Evolutionary conservation across 768 basidiomycete species (phyloP).

Genomic region (Trametes gibbosa): DNA sequence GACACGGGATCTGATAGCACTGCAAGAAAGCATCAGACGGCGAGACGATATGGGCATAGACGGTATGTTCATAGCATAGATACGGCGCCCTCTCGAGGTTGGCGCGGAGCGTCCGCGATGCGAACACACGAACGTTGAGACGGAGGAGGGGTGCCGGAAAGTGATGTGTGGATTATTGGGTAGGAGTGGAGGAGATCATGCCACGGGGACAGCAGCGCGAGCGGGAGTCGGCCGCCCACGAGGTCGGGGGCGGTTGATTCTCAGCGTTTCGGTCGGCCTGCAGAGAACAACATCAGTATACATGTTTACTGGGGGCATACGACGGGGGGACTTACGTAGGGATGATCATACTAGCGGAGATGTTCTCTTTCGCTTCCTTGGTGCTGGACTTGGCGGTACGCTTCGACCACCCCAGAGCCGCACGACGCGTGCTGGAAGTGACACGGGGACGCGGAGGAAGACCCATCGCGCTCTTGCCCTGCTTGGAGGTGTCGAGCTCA

Average conservation of each 20-base stretch:
- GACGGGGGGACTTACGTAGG: slow-evolving; percentile 47
- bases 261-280: slow-evolving; percentile 41
- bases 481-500: slow-evolving; percentile 38
- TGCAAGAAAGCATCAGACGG: slow-evolving; percentile 14
- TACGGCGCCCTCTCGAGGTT: not conserved
- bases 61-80: slow-evolving; percentile 34
- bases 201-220: slow-evolving; percentile 28
- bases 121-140: not conserved
- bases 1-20: slow-evolving; percentile 5
- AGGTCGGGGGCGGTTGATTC: slow-evolving; percentile 46
- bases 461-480: slow-evolving; percentile 30
- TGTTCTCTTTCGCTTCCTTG: slow-evolving; percentile 46
- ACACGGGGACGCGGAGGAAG: slow-evolving; percentile 47
- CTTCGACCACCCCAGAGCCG: slow-evolving; percentile 63
- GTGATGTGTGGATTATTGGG: not conserved
- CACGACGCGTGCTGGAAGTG: slow-evolving; percentile 53
- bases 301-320: not conserved
- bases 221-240: slow-evolving; percentile 40
- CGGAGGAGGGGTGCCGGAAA: not conserved
- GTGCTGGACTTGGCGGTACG: slow-evolving; percentile 46
- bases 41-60: slow-evolving; percentile 26
- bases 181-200: slow-evolving; percentile 17
- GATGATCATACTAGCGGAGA: slow-evolving; percentile 38
- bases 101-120: not conserved
- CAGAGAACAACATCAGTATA: not conserved